A percentile compares a stretch with the other conserved stretches of the same genome.
phyloP scores from a whole-genome alignment of 2,329 filamentous ascomycete genomes.

The Aspergillus sp. region DNA sequence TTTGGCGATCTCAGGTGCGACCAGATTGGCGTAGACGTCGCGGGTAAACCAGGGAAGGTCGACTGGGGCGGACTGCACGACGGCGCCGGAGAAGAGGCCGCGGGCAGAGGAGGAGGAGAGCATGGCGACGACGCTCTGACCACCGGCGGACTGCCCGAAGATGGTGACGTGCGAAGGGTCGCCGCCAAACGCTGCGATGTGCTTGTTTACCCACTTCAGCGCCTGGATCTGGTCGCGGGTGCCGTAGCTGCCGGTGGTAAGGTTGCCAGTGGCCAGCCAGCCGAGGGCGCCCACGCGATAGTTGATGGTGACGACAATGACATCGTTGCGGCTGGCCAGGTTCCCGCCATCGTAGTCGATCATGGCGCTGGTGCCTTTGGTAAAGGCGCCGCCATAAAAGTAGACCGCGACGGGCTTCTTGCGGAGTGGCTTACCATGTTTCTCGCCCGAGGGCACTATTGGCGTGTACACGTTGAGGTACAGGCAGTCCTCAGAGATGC shows the following conservation, averaged over 20 bases:
- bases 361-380: conserved; percentile 24
- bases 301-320: conserved; percentile 35
- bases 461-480: conserved; percentile 36
- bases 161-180: conserved; percentile 32
- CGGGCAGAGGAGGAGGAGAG: conserved; percentile 23
- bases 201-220: conserved; percentile 26
- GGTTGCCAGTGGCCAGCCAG: conserved; percentile 34
- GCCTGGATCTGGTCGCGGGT: conserved; percentile 31
- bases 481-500: conserved; percentile 33
- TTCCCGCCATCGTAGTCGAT: conserved; percentile 33
- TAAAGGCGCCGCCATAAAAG: conserved; percentile 32
- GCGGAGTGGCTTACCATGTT: conserved; percentile 8
- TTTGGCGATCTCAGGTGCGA: conserved; percentile 18
- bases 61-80: conserved; percentile 25
- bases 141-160: conserved; percentile 40
- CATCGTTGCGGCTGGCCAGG: conserved; percentile 35
- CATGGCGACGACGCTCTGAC: conserved; percentile 49
- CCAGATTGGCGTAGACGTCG: conserved; percentile 18
- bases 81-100: conserved; percentile 26
- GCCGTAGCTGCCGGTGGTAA: conserved; percentile 33
- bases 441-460: conserved; percentile 19
- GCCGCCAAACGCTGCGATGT: conserved; percentile 26
- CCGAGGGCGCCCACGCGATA: conserved; percentile 32
- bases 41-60: conserved; percentile 27
- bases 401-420: conserved; percentile 27